These are phyloP conservation scores for Apiotrichum mycotoxinovorans DNA, from an alignment of 1,284 basidiomycete genomes.

Conservation along the genomic window DNA sequence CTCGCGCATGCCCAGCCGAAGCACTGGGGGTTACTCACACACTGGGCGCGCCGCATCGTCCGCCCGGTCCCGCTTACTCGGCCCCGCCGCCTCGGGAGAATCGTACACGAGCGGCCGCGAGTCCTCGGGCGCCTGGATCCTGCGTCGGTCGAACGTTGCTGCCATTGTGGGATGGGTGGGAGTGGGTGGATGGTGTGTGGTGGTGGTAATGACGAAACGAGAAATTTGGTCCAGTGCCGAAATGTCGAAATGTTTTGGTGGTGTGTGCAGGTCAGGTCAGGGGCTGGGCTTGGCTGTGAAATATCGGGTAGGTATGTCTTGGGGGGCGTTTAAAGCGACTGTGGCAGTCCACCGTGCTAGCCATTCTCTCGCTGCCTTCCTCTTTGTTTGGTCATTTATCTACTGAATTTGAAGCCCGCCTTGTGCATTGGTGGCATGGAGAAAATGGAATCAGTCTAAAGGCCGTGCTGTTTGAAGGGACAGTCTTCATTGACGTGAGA, in stretches of 20 bases:
- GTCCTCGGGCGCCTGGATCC: conserved; percentile 82
- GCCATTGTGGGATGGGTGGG: conserved; percentile 19
- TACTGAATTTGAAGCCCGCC: no score
- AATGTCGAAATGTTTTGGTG: neutral
- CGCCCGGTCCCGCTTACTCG: conserved; percentile 53
- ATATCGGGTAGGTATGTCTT: no score
- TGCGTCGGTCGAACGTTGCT: conserved; percentile 68
- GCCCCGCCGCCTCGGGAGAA: conserved; percentile 27
- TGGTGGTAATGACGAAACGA: neutral
- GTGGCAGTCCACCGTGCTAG: no score
- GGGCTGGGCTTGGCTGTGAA: no score
- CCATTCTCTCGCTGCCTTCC: no score
- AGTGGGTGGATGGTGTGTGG: neutral
- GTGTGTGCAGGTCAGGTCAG: no score
- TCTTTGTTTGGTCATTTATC: no score
- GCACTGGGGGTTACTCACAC: conserved; percentile 56
- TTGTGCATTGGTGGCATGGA: no score
- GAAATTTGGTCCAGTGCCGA: neutral
- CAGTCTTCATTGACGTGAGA: no score
- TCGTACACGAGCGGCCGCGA: conserved; percentile 64
- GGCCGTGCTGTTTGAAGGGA: no score
- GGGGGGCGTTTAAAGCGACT: no score
- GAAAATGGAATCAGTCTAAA: no score
- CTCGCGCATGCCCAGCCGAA: neutral
- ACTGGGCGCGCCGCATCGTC: conserved; percentile 71